Base-by-base conservation (phyloP, 495 filamentous ascomycete genomes). In the Penicillium daleae region DNA sequence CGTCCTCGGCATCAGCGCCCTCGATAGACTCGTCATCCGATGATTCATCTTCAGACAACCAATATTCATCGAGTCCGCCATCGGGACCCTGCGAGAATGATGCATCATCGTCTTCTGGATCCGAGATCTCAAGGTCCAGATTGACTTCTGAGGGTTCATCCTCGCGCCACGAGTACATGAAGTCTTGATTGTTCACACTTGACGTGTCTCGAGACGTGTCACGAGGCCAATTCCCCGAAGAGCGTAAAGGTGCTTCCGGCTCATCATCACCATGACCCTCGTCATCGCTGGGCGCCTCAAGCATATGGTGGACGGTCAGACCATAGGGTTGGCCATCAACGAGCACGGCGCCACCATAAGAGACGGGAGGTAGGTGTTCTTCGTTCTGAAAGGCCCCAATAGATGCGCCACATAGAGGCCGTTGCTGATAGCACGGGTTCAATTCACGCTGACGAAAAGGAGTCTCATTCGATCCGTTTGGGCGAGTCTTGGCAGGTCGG, bases 271-370 rank as follows among this genome's bases (percentile, higher is more conserved):
- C 74, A 13, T 50, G 49, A 17, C 71, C 75, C 48, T 87, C 83
- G 42, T 86, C 84, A 17, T 88, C 84, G 29, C 89, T 90, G 5
- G 90, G 90, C 17, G 89, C 86, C 65, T 98, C 94, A 1, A 98
- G 82, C 87, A 98, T 91, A 71, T 98, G 94, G 65, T 98, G 94
- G 3, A 97, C 94, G 19, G 90, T 97, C 89, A 97, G 92, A 8
- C 93, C 94, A 70, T 91, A 95, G 1, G 89, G 86, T 63, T 89
- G 85, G 56, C 89, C 86, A 72, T 97, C 92, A 7, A 97, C 87
- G 8, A 95, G 76, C 42, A 98, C 84, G 1, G 96, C 80, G 15
- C 94, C 94, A 5, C 94, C 94, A 71, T 93, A 93, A 10, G 92
- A 92, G 4, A 95, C 94, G 1, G 94, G 90, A 13, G 92, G 93